Conservation (phyloP, 2,329 filamentous ascomycete genomes). For the Cladosporium sp. region DNA sequence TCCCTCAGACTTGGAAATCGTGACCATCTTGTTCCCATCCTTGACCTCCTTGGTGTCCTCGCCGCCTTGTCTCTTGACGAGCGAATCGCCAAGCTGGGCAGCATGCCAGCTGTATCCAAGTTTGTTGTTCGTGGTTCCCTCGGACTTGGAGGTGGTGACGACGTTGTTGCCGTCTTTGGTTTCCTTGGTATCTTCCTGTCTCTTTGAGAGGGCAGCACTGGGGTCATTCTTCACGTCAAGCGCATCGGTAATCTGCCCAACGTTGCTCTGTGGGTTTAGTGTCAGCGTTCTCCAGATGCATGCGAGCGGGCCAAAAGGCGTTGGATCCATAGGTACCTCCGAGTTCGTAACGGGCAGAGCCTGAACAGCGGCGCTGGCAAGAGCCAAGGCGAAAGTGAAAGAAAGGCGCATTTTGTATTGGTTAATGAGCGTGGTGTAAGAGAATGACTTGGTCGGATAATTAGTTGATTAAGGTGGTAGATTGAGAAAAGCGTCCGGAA, state of each 20-base stretch:
- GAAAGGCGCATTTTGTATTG: background rate
- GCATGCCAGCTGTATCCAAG: background rate
- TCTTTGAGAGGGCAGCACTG: background rate
- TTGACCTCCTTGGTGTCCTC: background rate
- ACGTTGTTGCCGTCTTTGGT: background rate
- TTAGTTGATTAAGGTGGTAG: too few species aligned
- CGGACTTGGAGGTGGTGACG: background rate
- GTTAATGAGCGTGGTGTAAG: background rate
- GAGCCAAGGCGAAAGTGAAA: background rate
- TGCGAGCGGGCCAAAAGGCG: background rate
- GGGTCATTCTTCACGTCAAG: too few species aligned
- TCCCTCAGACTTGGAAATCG: background rate
- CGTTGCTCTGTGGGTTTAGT: too few species aligned
- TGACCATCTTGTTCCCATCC: background rate
- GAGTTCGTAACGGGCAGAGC: background rate
- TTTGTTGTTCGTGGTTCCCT: background rate
- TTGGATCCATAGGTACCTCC: background rate
- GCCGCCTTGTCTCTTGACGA: background rate
- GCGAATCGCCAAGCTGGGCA: background rate
- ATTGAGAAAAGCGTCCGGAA: too few species aligned
- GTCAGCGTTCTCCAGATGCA: background rate
- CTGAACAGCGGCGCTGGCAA: background rate
- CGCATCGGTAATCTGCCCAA: too few species aligned
- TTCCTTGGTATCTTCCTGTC: background rate
- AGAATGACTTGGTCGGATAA: background rate